phyloP scores from a whole-genome alignment of 2,329 filamentous ascomycete species.

The Clarireedia paspali region DNA sequence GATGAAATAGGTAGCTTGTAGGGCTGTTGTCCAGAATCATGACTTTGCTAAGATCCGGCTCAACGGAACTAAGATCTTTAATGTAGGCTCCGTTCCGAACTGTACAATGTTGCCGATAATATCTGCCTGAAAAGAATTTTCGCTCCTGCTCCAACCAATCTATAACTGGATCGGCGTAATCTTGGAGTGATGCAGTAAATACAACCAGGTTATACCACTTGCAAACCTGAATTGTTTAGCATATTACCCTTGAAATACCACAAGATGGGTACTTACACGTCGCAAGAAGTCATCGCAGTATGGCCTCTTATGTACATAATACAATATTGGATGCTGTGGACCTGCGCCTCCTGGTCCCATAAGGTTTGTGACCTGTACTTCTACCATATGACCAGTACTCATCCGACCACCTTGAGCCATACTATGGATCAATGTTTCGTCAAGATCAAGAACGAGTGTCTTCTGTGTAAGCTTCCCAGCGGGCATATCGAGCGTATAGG shows the following conservation, averaged over 20 bases:
- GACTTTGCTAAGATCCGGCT: constrained; percentile 93
- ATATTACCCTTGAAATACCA: neutral
- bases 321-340: constrained; percentile 91
- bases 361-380: constrained; percentile 76
- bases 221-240: constrained; percentile 52
- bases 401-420: constrained; percentile 94
- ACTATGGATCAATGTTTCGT: constrained; percentile 96
- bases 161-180: constrained; percentile 97
- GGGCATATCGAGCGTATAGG: constrained; percentile 59
- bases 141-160: constrained; percentile 96
- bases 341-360: constrained; percentile 63
- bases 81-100: constrained; percentile 94
- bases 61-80: constrained; percentile 92
- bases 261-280: constrained; percentile 46
- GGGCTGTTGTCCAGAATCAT: constrained; percentile 99
- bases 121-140: constrained; percentile 90
- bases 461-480: constrained; percentile 61
- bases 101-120: constrained; percentile 96
- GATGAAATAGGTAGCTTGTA: constrained; percentile 96
- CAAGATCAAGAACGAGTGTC: constrained; percentile 89
- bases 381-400: constrained; percentile 97
- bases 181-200: constrained; percentile 95
- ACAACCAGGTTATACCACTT: constrained; percentile 98
- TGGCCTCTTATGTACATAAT: constrained; percentile 97
- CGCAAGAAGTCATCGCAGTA: constrained; percentile 95